Base-by-base conservation (phyloP, 1,284 basidiomycete species). In the Erythrobasidium hasegawianum region DNA sequence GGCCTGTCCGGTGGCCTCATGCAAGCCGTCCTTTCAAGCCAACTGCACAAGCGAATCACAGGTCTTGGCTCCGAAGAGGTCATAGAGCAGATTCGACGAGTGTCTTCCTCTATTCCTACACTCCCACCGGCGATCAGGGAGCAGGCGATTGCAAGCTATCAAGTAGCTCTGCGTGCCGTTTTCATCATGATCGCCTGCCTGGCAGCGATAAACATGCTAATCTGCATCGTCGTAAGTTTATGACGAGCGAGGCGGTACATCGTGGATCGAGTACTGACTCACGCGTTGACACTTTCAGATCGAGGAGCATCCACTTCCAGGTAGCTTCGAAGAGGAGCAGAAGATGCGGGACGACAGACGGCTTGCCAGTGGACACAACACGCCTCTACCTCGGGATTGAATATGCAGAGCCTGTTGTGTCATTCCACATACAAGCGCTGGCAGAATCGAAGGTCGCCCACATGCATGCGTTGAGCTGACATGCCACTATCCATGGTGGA, bases 91-190 rank as follows among this genome's bases (percentile, higher is more conserved):
- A 89, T 93, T 67, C 81, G 88, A 9, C 89, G 91, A 77, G 88
- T 87, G 59, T 87, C 89, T 18, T 83, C 83, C 43, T 84, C 87
- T 67, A 93, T 97, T 79, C 84, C 85, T 57, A 79, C 81, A 52
- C 82, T 97, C 47, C 81, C 86, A 9, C 84, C 85, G 47, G 73
- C 78, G 33, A 75, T 86, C 57, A 83, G 81, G 72, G 77, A 82
- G 70, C 86, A 86, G 33, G 95, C 93, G 0, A 82, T 89, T 53
- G 82, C 84, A 70, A 89, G 90, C 0, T 98, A 97, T 78, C 85
- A 86, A 39, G 83, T 85, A 73, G 89, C 90, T 52, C 80, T 97
- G 71, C 85, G 85, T 72, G 84, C 86, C 71, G 91, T 95, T 60
- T 98, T 97, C 80, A 83, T 91, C 68, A 86, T 85, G 73, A 86